These are phyloP conservation scores for Onygenales sp. DNA, from an alignment of 2,329 filamentous ascomycete species.

Conservation along the genomic window DNA sequence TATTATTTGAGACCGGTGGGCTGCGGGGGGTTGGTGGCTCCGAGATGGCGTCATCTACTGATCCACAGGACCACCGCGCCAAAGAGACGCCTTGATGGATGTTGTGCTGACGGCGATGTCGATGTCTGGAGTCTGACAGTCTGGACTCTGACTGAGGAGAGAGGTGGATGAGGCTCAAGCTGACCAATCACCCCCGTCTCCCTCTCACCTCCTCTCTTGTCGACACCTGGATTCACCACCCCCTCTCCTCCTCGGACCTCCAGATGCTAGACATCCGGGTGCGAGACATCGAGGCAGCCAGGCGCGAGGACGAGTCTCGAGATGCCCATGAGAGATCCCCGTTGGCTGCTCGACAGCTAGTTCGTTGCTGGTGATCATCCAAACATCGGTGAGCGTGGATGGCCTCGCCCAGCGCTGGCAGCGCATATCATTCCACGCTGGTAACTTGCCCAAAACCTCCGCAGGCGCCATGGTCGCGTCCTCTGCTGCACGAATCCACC, in stretches of 20 bases:
- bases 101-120: not conserved
- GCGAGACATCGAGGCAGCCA: too few relatives aligned
- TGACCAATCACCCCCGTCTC: not conserved
- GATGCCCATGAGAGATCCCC: not conserved
- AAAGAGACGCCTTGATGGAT: not conserved
- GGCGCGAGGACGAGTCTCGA: not conserved
- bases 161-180: not conserved
- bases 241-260: too few relatives aligned
- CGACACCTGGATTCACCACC: too few relatives aligned
- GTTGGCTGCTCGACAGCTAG: not conserved
- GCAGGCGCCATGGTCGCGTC: not conserved
- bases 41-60: too few relatives aligned
- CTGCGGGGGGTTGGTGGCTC: too few relatives aligned
- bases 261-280: too few relatives aligned
- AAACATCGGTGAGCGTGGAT: too few relatives aligned
- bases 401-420: too few relatives aligned
- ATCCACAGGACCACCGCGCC: too few relatives aligned
- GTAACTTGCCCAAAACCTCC: not conserved
- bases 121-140: not conserved
- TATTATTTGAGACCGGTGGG: not conserved
- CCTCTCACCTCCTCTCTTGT: not conserved
- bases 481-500: conserved; percentile 6
- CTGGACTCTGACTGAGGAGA: too few relatives aligned
- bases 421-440: too few relatives aligned
- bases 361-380: not conserved